Percentiles rank a stretch among this genome's conserved stretches.
phyloP scores from a whole-genome alignment of 2,329 filamentous ascomycete genomes.

The Aspergillus sp. region DNA sequence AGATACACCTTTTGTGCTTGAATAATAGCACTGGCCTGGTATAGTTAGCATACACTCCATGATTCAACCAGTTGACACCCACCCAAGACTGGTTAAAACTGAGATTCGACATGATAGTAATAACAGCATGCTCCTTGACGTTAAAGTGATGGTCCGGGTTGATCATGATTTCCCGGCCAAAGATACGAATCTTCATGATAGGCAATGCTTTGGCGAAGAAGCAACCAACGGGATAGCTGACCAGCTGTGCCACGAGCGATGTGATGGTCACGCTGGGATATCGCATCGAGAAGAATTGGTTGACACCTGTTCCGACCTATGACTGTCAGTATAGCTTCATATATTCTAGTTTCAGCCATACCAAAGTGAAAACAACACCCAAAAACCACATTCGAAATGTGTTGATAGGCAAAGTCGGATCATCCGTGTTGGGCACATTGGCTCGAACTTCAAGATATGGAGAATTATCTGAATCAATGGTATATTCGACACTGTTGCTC shows the following conservation, averaged over 20 bases:
- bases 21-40: conserved; percentile 39
- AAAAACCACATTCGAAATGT: conserved; percentile 39
- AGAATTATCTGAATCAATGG: conserved; percentile 21
- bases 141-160: conserved; percentile 44
- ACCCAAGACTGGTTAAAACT: conserved; percentile 36
- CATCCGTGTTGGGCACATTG: conserved; percentile 22
- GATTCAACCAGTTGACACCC: not conserved
- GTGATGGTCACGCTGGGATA: conserved; percentile 43
- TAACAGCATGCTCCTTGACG: conserved; percentile 43
- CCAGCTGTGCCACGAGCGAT: conserved; percentile 40
- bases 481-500: conserved; percentile 11
- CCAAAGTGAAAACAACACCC: conserved; percentile 41
- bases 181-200: conserved; percentile 21
- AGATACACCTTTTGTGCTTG: conserved; percentile 36
- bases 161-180: conserved; percentile 17
- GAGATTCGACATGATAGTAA: conserved; percentile 46
- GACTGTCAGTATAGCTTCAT: not conserved
- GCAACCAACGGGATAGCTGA: conserved; percentile 40
- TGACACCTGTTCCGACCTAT: conserved; percentile 36
- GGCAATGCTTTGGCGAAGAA: conserved; percentile 34
- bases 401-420: conserved; percentile 22
- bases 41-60: conserved; percentile 13
- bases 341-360: conserved; percentile 9
- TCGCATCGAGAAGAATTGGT: conserved; percentile 44
- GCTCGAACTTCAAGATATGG: conserved; percentile 24